phyloP scores from a whole-genome alignment of 2,329 filamentous ascomycete species.

The Ophiostoma angusticollis region DNA sequence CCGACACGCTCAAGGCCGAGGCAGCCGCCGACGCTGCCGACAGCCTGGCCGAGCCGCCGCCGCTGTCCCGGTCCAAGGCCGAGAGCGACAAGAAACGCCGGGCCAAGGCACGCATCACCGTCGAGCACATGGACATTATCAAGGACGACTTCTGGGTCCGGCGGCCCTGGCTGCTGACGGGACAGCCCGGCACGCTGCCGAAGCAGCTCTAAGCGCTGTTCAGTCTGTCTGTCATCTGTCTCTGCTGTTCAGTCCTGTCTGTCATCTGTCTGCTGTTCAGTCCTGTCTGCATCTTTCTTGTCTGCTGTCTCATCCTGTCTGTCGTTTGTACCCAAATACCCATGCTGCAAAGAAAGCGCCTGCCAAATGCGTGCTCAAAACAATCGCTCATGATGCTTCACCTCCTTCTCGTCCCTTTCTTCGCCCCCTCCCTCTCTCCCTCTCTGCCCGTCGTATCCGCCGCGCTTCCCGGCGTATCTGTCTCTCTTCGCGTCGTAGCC shows the following conservation, averaged over 20 bases:
- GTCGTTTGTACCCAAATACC: no score
- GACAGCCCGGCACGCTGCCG: conserved; percentile 59
- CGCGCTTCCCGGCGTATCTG: conserved; percentile 22
- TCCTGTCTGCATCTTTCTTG: conserved; percentile 14
- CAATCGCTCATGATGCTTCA: background rate
- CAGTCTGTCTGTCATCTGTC: conserved; percentile 12
- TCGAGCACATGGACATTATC: conserved; percentile 88
- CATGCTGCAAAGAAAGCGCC: no score
- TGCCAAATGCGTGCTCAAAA: no score
- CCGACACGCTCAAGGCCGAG: conserved; percentile 32
- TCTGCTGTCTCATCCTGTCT: conserved; percentile 8
- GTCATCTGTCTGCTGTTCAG: background rate
- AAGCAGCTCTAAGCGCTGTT: conserved; percentile 28
- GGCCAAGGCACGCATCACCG: conserved; percentile 65
- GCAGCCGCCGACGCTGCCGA: conserved; percentile 34
- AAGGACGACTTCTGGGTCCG: conserved; percentile 87
- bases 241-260: conserved; percentile 10
- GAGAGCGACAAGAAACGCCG: conserved; percentile 75
- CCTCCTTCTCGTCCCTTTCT: background rate
- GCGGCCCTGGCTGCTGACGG: conserved; percentile 71
- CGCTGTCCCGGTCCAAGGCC: conserved; percentile 62
- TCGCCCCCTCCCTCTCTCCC: conserved; percentile 12
- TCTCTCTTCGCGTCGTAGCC: conserved; percentile 24
- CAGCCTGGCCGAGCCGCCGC: conserved; percentile 35
- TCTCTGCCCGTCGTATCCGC: conserved; percentile 11